Base-by-base conservation (phyloP, 768 basidiomycete species). In the Tephrocybe sp. region DNA sequence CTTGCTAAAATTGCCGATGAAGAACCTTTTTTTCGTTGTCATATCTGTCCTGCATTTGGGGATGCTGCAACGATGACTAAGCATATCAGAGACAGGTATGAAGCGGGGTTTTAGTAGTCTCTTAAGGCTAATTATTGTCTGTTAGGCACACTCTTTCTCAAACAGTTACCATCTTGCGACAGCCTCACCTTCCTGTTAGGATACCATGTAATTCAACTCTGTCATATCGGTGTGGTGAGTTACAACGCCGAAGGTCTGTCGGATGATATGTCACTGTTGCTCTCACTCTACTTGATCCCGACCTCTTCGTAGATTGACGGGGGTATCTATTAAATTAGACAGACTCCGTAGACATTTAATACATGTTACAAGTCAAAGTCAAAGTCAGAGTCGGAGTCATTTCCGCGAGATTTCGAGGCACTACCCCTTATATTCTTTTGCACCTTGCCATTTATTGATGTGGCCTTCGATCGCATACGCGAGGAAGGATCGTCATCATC, bases 311-410 rank as follows among this genome's bases (percentile, higher is more conserved):
- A 35, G 8, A 35, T 23, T 31, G 13, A 39, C 33, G 11, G 30
- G 26, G 23, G 22, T 52, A 49, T 19, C 34, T 26, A 22, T 36
- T 36, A 32, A 17, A 41, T 44, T 45, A 53, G 20, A 45, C 26
- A 13, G 41, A 44, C 48, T 42, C 17, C 33, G 22, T 35, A 31
- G 8, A 31, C 11, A 45, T 39, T 35, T 33, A 12, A 52, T 45
- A 51, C 30, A 34, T 53, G 40, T 47, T 79, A 85, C 70, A 84
- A 68, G 60, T 84, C 84, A 62, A 85, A 84, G 61, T 92, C 89
- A 63, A 95, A 88, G 65, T 92, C 92, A 30, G 87, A 88, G 60
- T 87, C 83, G 35, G 78, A 80, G 54, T 85, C 81, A 53, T 76
- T 73, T 33, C 66, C 69, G 45, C 67, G 69, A 45, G 56, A 57